Conservation (phyloP, 2,329 filamentous ascomycete genomes). For the Monosporascus sp. region DNA sequence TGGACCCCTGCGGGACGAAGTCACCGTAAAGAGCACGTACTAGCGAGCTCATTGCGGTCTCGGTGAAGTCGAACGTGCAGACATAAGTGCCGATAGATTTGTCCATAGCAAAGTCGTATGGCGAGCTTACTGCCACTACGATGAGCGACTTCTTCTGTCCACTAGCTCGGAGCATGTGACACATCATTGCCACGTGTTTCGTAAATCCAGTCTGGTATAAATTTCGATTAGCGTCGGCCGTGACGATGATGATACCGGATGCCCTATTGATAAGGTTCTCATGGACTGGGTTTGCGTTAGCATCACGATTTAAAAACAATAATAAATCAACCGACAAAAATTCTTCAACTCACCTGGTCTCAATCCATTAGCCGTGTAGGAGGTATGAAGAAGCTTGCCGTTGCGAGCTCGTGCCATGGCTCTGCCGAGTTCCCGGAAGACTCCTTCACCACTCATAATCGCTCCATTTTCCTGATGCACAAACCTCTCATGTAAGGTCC, state of each 20-base stretch:
- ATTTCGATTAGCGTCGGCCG: slow-evolving; percentile 90
- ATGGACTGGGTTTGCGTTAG: slow-evolving; percentile 52
- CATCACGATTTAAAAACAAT: slow-evolving; percentile 5
- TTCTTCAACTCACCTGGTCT: slow-evolving; percentile 52
- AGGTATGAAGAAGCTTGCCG: slow-evolving; percentile 85
- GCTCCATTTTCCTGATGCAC: slow-evolving; percentile 53
- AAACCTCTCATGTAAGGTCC: slow-evolving; percentile 50
- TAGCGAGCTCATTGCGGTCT: slow-evolving; percentile 79
- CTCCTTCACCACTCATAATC: slow-evolving; percentile 87
- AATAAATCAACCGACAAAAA: background rate
- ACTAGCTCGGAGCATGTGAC: slow-evolving; percentile 70
- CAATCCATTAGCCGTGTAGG: slow-evolving; percentile 90
- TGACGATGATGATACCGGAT: slow-evolving; percentile 83
- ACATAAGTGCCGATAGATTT: slow-evolving; percentile 86
- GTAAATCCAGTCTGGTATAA: slow-evolving; percentile 92
- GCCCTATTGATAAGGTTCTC: slow-evolving; percentile 88
- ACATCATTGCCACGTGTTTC: slow-evolving; percentile 95
- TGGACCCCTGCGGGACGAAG: slow-evolving; percentile 51
- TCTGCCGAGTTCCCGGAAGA: slow-evolving; percentile 84
- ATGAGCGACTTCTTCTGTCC: slow-evolving; percentile 85
- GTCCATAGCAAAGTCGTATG: slow-evolving; percentile 95
- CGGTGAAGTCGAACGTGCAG: slow-evolving; percentile 95
- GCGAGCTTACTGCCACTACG: slow-evolving; percentile 89
- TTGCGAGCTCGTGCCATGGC: slow-evolving; percentile 81
- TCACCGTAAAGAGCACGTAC: slow-evolving; percentile 83